A percentile compares a stretch with the other conserved stretches of the same genome.
phyloP scores from a whole-genome alignment of 116 monocot species.

The Phalaenopsis hybrid region DNA sequence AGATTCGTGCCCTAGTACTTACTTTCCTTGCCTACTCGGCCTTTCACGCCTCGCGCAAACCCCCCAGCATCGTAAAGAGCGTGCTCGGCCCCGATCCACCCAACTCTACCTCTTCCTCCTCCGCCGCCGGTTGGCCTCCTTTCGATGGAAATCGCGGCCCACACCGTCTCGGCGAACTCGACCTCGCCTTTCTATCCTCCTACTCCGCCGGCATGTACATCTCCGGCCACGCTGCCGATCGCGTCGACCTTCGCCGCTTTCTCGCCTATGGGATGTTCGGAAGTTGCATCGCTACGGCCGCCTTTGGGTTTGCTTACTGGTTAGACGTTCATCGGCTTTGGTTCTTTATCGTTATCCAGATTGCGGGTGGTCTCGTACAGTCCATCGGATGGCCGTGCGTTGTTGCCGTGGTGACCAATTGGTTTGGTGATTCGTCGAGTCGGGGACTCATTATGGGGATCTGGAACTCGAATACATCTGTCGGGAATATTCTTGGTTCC shows the following conservation, averaged over 20 bases:
- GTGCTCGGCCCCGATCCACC: constrained; percentile 39
- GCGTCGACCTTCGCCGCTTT: constrained; percentile 49
- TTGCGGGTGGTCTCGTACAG: constrained; percentile 53
- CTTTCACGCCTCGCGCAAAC: constrained; percentile 94
- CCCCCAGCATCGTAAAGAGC: constrained; percentile 85
- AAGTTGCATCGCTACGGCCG: constrained; percentile 33
- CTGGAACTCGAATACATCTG: constrained; percentile 82
- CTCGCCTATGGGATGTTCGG: constrained; percentile 49
- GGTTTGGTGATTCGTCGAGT: constrained; percentile 54
- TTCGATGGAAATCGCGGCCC: constrained; percentile 57
- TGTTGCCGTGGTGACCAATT: constrained; percentile 78
- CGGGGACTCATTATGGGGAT: constrained; percentile 82
- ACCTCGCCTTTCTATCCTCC: constrained; percentile 78
- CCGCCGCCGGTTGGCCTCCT: constrained; percentile 46
- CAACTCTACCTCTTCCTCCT: neutral
- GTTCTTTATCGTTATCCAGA: constrained; percentile 59
- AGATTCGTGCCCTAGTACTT: constrained; percentile 55
- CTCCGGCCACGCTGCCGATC: constrained; percentile 69
- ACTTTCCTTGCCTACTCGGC: constrained; percentile 79
- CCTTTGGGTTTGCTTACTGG: constrained; percentile 58
- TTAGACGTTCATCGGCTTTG: constrained; percentile 33
- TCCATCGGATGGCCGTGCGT: constrained; percentile 85
- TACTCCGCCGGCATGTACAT: constrained; percentile 73
- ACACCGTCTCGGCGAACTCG: constrained; percentile 86
- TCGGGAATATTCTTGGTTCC: constrained; percentile 80